A percentile compares a stretch with the other conserved stretches of the same genome.
These are phyloP conservation scores for Penicillium sp. DNA, from an alignment of 2,329 filamentous ascomycete species.

Conservation along the genomic window DNA sequence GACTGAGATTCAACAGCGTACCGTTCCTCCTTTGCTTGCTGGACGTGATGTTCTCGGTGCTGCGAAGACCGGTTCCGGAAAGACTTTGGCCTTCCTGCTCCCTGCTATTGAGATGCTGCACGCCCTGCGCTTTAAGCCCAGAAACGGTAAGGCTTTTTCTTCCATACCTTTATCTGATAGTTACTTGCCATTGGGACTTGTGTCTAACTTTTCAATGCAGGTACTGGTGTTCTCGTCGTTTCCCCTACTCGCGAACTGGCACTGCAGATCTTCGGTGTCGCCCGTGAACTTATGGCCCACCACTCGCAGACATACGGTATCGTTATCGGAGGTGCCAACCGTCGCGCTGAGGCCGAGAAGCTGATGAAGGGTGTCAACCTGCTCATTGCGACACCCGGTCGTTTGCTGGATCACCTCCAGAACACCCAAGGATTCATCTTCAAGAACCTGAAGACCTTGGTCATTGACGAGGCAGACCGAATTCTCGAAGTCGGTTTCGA, in stretches of 20 bases:
- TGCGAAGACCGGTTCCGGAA: conserved; percentile 93
- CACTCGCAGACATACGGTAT: conserved; percentile 96
- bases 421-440: conserved; percentile 86
- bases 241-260: conserved; percentile 92
- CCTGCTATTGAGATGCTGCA: conserved; percentile 91
- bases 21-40: conserved; percentile 82
- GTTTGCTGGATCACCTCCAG: conserved; percentile 88
- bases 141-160: conserved; percentile 61
- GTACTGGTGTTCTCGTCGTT: conserved; percentile 86
- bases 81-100: conserved; percentile 91
- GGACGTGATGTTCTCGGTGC: conserved; percentile 91
- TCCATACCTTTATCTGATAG: neutral
- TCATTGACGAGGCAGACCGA: conserved; percentile 96
- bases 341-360: conserved; percentile 88
- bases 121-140: conserved; percentile 86
- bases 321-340: conserved; percentile 91
- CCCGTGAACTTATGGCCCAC: conserved; percentile 84
- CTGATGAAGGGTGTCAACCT: conserved; percentile 91
- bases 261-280: conserved; percentile 93
- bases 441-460: conserved; percentile 87
- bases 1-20: conserved; percentile 88
- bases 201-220: conserved; percentile 23
- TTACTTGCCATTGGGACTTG: neutral
- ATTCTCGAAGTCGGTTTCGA: conserved; percentile 98
- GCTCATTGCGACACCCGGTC: conserved; percentile 87